Percentiles rank a stretch among this genome's conserved stretches.
phyloP scores from a whole-genome alignment of 257 asterid genomes.

The Oldenlandia corymbosa region DNA sequence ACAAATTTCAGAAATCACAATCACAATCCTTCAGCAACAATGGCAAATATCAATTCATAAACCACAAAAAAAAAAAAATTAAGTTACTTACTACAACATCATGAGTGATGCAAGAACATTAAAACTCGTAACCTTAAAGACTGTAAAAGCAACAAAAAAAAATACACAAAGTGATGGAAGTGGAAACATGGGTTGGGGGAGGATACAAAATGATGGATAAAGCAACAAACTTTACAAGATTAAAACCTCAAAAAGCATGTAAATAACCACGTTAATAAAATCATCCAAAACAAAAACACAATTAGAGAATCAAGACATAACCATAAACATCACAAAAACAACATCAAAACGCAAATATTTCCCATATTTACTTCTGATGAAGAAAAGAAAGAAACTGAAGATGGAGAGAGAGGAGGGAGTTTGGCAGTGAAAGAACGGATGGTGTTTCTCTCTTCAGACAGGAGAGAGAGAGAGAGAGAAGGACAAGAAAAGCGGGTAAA shows the following conservation, averaged over 20 bases:
- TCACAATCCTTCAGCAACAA: neutral
- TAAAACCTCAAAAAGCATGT: neutral
- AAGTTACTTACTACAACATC: conserved; percentile 10
- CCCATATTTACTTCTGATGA: neutral
- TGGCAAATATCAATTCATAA: neutral
- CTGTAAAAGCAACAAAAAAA: too few relatives aligned
- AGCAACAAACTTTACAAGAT: conserved; percentile 1
- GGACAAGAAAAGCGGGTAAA: conserved; percentile 13
- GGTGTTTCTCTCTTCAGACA: neutral
- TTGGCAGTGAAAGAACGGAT: conserved; percentile 6
- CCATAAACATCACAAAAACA: neutral
- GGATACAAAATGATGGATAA: conserved; percentile 11
- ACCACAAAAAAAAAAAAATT: conserved; percentile 2
- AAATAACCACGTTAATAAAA: neutral
- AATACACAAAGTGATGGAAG: neutral
- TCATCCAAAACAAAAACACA: neutral
- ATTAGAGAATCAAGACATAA: neutral
- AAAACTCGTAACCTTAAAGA: neutral
- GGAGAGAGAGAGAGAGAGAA: neutral
- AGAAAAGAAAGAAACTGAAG: neutral
- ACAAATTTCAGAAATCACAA: neutral
- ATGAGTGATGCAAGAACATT: neutral
- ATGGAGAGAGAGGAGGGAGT: neutral
- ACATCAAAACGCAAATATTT: neutral
- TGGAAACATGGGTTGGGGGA: conserved; percentile 8